Base-by-base conservation (phyloP, 1,284 basidiomycete species). In the Filobasidium uniguttulatum region DNA sequence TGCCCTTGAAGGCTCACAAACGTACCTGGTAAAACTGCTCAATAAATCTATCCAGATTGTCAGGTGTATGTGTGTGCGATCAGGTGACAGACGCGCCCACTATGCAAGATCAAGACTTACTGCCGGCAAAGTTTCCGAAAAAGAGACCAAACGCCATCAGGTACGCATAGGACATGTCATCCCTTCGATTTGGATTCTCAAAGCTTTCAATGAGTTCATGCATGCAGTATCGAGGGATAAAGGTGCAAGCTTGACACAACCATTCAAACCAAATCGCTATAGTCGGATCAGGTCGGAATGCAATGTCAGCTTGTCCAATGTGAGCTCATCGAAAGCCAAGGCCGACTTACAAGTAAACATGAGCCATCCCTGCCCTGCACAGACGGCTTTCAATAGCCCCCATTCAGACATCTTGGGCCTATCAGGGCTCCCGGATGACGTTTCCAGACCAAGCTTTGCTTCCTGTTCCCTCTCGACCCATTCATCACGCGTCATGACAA, bases 61-160 rank as follows among this genome's bases (percentile, higher is more conserved):
- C n/a, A n/a, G n/a, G n/a, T n/a, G n/a, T n/a, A n/a, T n/a, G n/a
- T n/a, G n/a, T n/a, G n/a, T n/a, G n/a, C n/a, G n/a, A n/a, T n/a
- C n/a, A n/a, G n/a, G n/a, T n/a, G n/a, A n/a, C n/a, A n/a, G 36
- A 7, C 19, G 10, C 33, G 23, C 28, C 38, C 43, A 20, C 44
- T 7, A 38, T 29, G 20, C 29, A 38, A 15, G 36, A 15, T 6
- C 22, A 37, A 3, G 38, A 48, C 59, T 57, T 38, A 59, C 60
- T 56, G 31, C 62, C 59, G 3, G 58, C 46, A 1, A 56, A 50
- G 36, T 64, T 65, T 0, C 66, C 66, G 17, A 62, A 43, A 29
- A 67, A 60, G 45, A 68, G 50, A n/a, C 56, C 62, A 57, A 61
- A 62, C 51, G 62, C 67, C 63, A 69, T 64, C 35, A 69, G 57